Conservation (phyloP, 805 yeast species). For the Cephaloascus fragrans region DNA sequence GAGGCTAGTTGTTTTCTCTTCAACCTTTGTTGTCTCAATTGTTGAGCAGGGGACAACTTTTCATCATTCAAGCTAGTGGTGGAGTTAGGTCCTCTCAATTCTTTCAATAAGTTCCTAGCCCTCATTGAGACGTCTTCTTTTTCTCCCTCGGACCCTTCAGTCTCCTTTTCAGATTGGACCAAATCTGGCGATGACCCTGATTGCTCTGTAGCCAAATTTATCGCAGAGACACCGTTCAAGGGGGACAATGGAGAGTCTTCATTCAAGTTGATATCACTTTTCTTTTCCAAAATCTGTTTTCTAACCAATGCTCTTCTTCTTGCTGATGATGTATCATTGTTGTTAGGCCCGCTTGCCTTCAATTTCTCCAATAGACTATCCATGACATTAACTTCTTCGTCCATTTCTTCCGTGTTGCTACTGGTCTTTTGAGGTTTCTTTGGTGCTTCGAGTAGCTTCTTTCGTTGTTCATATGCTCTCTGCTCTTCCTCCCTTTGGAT, state of each 20-base stretch:
- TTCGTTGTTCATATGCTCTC: constrained; percentile 65
- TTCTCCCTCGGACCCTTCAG: constrained; percentile 8
- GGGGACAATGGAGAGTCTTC: neutral
- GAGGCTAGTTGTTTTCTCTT: constrained; percentile 9
- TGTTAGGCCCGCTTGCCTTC: constrained; percentile 74
- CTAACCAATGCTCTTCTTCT: constrained; percentile 72
- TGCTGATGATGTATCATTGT: constrained; percentile 71
- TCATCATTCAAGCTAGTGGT: constrained; percentile 13
- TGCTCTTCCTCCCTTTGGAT: constrained; percentile 59
- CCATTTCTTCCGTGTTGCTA: constrained; percentile 7
- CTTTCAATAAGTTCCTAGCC: constrained; percentile 56
- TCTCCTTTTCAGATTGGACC: neutral
- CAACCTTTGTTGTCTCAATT: constrained; percentile 28
- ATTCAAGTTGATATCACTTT: constrained; percentile 5
- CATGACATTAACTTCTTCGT: constrained; percentile 52
- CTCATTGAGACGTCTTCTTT: constrained; percentile 41
- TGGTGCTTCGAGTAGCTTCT: constrained; percentile 46
- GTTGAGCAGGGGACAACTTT: constrained; percentile 28
- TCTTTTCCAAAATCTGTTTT: constrained; percentile 40
- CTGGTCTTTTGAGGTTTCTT: constrained; percentile 13
- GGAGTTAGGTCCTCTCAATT: constrained; percentile 34
- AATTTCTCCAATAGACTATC: constrained; percentile 80
- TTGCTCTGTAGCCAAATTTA: neutral
- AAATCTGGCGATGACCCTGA: neutral
- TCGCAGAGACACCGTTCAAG: neutral